Conservation (phyloP, 1,139 yeast genomes). For the Saccharomyces hybrid region DNA sequence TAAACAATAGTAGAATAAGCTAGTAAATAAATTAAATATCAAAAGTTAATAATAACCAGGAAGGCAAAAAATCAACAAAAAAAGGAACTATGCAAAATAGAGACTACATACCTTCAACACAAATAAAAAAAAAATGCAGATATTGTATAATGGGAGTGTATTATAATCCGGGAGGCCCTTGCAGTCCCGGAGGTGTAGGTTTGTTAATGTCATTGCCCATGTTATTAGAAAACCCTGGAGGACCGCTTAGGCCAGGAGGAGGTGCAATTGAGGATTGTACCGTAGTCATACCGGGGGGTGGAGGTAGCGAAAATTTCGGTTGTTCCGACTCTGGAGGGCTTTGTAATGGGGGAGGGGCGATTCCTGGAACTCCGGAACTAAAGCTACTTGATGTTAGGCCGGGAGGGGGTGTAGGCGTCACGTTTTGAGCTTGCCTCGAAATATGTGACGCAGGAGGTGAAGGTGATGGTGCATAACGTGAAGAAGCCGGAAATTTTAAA, state of each 20-base stretch:
- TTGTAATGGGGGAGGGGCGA: not conserved
- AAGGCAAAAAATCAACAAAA: not conserved
- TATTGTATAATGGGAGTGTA: not conserved
- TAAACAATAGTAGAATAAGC: not conserved
- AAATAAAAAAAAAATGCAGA: not conserved
- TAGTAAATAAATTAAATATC: not conserved
- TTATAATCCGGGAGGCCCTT: not conserved
- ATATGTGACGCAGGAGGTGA: not conserved
- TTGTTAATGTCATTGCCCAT: not conserved
- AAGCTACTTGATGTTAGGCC: slow-evolving; percentile 6
- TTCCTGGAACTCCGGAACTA: not conserved
- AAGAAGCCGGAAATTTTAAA: not conserved
- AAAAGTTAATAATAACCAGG: not conserved
- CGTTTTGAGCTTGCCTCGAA: not conserved
- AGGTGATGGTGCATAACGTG: not conserved
- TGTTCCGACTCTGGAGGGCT: not conserved
- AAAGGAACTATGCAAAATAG: not conserved
- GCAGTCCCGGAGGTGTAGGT: not conserved
- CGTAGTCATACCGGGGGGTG: not conserved
- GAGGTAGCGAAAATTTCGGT: not conserved
- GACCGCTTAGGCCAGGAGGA: not conserved
- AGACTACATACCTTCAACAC: not conserved
- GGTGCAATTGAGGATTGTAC: not conserved
- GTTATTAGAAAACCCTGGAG: not conserved
- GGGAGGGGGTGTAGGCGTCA: slow-evolving; percentile 4